Base-by-base conservation (phyloP, 768 basidiomycete genomes). In the Leucocoprinus sp. region DNA sequence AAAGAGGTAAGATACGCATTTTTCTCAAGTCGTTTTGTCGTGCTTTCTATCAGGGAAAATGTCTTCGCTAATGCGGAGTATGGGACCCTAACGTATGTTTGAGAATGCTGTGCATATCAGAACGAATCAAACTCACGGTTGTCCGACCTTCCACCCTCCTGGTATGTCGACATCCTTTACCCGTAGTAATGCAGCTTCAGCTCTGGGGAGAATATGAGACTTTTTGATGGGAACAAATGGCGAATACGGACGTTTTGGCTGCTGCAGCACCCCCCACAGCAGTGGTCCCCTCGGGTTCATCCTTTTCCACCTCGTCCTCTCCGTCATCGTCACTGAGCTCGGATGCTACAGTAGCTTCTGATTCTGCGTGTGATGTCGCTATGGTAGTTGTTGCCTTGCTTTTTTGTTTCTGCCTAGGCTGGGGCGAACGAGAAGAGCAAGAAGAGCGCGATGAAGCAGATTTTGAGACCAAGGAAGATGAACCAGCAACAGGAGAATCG, bases 11-110 rank as follows among this genome's bases (percentile, higher is more conserved):
- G 75, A 50, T 92, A 70, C 0, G 89, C 76, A 2, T 79, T 88
- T 62, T 98, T 99, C 62, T 96, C 93, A 37, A 96, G 65, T 15
- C 96, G 85, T 57, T 97, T 98, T 1, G 93, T 97, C 7, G 96
- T 99, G 4, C 80, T 78, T 62, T 96, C 93, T 50, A 99, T 98
- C 23, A 86, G 65, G 14, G 81, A 74, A 60, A 98, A 98, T 0
- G 85, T 78, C 53, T 90, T 84, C 7, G 92, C 80, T 27, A 99
- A 74, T 5, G 96, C 90, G 14, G 90, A 85, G 59, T 99, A 99
- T 0, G 96, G 96, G 8, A 97, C 85, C 3, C 93, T 97, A 22
- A 27, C 21, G 2, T 34, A 43, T 52, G 36, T 50, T 36, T 21
- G 38, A 19, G 19, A 28, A 43, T 15, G 12, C 38, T 23, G 21